Evolutionary conservation across 208 protist species (phyloP).

Genomic region (Tritrichomonas foetus): DNA sequence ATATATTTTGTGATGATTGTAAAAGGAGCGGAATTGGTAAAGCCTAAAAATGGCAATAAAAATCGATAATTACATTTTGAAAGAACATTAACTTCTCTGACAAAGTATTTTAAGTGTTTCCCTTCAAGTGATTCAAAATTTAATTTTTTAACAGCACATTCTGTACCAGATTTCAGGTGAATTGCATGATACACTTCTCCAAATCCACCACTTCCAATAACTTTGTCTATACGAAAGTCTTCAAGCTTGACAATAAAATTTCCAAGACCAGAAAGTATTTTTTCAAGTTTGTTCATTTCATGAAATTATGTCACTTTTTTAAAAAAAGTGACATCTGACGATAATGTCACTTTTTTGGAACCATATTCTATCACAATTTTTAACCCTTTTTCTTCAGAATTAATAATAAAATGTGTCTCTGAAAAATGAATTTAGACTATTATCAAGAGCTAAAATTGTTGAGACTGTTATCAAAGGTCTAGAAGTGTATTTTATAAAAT

Average conservation of each 20-base stretch:
- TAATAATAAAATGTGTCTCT: too few relatives aligned
- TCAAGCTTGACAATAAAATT: not conserved
- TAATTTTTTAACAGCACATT: constrained; percentile 10
- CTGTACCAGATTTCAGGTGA: not conserved
- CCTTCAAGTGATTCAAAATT: not conserved
- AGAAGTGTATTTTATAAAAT: too few relatives aligned
- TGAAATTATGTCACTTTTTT: too few relatives aligned
- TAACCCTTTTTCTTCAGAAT: too few relatives aligned
- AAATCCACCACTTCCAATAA: not conserved
- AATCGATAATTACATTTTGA: not conserved
- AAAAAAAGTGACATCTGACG: too few relatives aligned
- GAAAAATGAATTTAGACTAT: too few relatives aligned
- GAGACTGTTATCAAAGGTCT: too few relatives aligned
- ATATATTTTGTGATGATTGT: not conserved
- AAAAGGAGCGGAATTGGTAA: not conserved
- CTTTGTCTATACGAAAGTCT: not conserved
- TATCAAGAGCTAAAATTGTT: too few relatives aligned
- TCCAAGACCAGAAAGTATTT: not conserved
- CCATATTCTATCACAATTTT: too few relatives aligned
- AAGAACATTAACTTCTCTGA: not conserved
- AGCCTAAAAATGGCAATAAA: not conserved
- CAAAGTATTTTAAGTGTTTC: not conserved
- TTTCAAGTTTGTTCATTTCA: too few relatives aligned
- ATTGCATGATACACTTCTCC: not conserved
- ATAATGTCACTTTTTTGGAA: too few relatives aligned